These are phyloP conservation scores for Geum urbanum DNA, from an alignment of 306 rosid genomes.

Conservation along the genomic window DNA sequence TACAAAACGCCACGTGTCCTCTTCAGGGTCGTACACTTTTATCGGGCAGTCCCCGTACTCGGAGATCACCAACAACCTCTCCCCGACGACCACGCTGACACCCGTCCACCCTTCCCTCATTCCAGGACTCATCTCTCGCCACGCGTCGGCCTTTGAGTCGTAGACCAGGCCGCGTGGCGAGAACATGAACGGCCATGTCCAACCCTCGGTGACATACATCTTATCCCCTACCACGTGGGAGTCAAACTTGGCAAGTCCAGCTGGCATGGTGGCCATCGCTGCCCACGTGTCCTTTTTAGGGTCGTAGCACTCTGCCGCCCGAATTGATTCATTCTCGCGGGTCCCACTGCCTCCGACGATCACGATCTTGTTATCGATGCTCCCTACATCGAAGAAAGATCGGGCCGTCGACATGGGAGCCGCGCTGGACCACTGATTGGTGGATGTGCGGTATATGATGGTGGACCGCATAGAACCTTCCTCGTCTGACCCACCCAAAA, in stretches of 20 bases:
- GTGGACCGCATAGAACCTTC: conserved; percentile 19
- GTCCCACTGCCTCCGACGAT: conserved; percentile 27
- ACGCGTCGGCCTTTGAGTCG: conserved; percentile 30
- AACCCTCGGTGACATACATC: conserved; percentile 67
- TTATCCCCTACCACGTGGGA: conserved; percentile 34
- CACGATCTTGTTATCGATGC: conserved; percentile 34
- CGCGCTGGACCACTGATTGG: conserved; percentile 44
- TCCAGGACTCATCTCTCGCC: conserved; percentile 44
- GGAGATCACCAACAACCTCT: conserved; percentile 39
- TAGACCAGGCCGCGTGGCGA: conserved; percentile 47
- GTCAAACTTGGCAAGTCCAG: conserved; percentile 24
- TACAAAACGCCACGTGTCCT: conserved; percentile 55
- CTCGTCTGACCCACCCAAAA: conserved; percentile 32
- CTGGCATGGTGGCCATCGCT: neutral
- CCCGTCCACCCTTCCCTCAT: conserved; percentile 79
- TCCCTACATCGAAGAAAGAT: conserved; percentile 30
- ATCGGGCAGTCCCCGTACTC: conserved; percentile 56
- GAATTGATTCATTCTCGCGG: neutral
- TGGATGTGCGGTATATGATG: conserved; percentile 33
- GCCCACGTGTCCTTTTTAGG: conserved; percentile 46
- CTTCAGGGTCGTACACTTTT: conserved; percentile 41
- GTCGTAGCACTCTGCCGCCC: conserved; percentile 33
- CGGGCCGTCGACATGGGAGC: conserved; percentile 16
- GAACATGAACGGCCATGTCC: conserved; percentile 62
- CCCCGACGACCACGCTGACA: conserved; percentile 36